Evolutionary conservation across 2,329 filamentous ascomycete species (phyloP).

Genomic region (Aspergillus felis): DNA sequence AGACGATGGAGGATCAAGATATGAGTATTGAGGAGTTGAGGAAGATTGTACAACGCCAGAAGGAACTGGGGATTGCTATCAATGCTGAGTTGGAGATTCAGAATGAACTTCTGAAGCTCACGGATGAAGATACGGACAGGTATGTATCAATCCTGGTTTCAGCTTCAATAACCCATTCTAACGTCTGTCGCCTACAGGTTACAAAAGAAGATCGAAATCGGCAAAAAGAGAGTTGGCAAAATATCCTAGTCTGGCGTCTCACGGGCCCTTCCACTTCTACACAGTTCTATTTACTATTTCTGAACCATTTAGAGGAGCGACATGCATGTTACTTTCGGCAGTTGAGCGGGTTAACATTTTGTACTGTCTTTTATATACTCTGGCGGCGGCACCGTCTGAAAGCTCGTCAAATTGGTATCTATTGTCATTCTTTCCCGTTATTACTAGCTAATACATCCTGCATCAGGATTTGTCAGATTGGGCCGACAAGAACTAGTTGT

Average conservation of each 20-base stretch:
- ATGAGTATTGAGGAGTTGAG: constrained; percentile 56
- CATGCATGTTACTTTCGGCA: neutral
- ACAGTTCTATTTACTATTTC: neutral
- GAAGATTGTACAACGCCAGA: constrained; percentile 56
- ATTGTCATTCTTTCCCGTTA: neutral
- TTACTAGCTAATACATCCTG: neutral
- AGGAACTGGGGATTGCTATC: constrained; percentile 60
- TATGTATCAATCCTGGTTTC: constrained; percentile 18
- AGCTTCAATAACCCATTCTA: neutral
- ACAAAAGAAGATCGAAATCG: constrained; percentile 45
- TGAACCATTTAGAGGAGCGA: neutral
- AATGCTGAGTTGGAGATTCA: constrained; percentile 60
- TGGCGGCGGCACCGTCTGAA: neutral
- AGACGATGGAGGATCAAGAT: constrained; percentile 61
- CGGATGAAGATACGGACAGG: constrained; percentile 57
- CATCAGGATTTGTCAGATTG: neutral
- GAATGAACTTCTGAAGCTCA: constrained; percentile 56
- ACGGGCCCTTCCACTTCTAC: neutral
- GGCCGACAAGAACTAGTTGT: constrained; percentile 4
- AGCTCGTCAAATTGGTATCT: neutral
- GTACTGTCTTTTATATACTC: neutral
- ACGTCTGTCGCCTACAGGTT: constrained; percentile 28
- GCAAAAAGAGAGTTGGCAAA: constrained; percentile 45
- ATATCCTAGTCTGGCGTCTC: constrained; percentile 34
- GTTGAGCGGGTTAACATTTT: neutral